A percentile compares a stretch with the other conserved stretches of the same genome.
Conservation (phyloP, 306 rosid species). For the Begonia fuchsioides region DNA sequence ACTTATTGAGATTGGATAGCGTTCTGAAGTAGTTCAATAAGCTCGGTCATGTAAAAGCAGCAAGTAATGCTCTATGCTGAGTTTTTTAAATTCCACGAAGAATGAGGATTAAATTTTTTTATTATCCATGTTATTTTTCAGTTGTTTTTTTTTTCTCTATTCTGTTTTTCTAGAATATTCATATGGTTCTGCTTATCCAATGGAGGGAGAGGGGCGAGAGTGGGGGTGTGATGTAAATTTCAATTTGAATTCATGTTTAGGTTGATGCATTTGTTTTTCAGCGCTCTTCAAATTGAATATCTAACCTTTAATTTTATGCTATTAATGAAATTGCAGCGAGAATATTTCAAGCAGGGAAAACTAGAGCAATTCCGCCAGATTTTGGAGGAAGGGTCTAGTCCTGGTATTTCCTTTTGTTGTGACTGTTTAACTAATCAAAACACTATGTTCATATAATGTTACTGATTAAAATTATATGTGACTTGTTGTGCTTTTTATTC, state of each 20-base stretch:
- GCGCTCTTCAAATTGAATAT: slow-evolving; percentile 1
- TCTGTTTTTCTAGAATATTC: too few relatives aligned
- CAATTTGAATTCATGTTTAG: not conserved
- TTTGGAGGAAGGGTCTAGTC: slow-evolving; percentile 92
- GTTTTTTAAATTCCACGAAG: too few relatives aligned
- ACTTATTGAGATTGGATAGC: too few relatives aligned
- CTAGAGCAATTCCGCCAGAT: slow-evolving; percentile 84
- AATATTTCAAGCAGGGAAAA: slow-evolving; percentile 94
- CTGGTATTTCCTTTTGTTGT: slow-evolving; percentile 38
- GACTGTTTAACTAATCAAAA: slow-evolving; percentile 1
- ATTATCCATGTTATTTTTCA: too few relatives aligned
- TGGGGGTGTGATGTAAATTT: too few relatives aligned
- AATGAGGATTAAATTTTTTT: too few relatives aligned
- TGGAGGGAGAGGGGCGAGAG: too few relatives aligned
- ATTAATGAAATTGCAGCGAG: slow-evolving; percentile 44
- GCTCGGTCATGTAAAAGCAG: too few relatives aligned
- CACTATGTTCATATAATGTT: slow-evolving; percentile 1
- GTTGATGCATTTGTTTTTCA: slow-evolving; percentile 3
- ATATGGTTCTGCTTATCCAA: too few relatives aligned
- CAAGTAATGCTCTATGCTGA: too few relatives aligned
- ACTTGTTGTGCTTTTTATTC: not conserved
- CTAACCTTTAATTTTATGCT: not conserved
- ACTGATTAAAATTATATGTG: not conserved
- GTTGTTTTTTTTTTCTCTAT: too few relatives aligned
- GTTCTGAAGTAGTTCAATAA: too few relatives aligned